phyloP scores from a whole-genome alignment of 257 asterid genomes.

The Parsonsia alboflavescens region DNA sequence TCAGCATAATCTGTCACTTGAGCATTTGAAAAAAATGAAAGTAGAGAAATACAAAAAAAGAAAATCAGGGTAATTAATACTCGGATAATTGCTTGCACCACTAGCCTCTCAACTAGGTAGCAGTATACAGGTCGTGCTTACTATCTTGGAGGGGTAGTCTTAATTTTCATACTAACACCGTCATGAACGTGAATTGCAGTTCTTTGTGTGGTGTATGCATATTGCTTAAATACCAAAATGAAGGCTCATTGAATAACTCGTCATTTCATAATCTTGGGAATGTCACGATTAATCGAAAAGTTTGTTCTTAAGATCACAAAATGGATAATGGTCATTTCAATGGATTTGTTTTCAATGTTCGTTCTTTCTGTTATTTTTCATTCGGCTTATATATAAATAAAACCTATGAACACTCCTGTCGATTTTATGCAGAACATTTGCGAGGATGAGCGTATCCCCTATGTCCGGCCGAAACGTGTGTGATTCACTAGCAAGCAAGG shows the following conservation, averaged over 20 bases:
- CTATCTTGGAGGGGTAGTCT: too few relatives aligned
- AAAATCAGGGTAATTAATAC: background rate
- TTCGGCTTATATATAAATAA: background rate
- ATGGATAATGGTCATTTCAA: background rate
- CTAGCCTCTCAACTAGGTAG: background rate
- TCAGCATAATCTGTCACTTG: background rate
- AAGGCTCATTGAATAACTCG: background rate
- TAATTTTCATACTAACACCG: background rate
- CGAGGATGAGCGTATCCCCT: constrained; percentile 65
- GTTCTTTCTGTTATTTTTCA: background rate
- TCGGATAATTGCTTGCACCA: background rate
- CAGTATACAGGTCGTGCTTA: too few relatives aligned
- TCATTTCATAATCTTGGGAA: background rate
- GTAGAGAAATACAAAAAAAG: too few relatives aligned
- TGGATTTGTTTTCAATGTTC: background rate
- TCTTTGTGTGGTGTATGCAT: too few relatives aligned
- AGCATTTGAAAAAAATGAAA: too few relatives aligned
- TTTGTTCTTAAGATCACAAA: background rate
- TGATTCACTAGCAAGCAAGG: constrained; percentile 28
- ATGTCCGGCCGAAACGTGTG: constrained; percentile 66
- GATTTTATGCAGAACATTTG: constrained; percentile 55
- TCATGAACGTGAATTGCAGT: background rate
- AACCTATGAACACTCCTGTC: background rate
- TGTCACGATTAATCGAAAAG: background rate
- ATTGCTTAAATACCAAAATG: too few relatives aligned